Conservation (phyloP, 2,329 filamentous ascomycete species). For the Fusarium marasasianum region DNA sequence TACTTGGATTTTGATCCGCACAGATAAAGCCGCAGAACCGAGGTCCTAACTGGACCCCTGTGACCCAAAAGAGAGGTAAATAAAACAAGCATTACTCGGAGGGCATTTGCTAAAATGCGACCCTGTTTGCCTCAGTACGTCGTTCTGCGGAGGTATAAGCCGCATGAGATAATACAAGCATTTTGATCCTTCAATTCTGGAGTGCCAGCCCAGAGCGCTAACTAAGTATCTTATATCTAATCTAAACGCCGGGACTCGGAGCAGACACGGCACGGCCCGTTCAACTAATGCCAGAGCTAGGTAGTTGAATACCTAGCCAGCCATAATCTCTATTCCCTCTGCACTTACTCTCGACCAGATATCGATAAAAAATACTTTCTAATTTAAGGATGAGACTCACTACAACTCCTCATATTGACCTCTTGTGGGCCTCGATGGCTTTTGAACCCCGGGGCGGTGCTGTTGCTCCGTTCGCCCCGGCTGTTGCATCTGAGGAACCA, state of each 20-base stretch:
- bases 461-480: not conserved
- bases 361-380: too few relatives aligned
- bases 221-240: not conserved
- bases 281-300: not conserved
- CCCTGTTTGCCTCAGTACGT: not conserved
- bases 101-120: not conserved
- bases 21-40: not conserved
- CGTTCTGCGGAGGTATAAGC: not conserved
- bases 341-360: too few relatives aligned
- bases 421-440: not conserved
- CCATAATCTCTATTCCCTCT: not conserved
- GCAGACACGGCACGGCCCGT: not conserved
- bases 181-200: not conserved
- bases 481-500: not conserved
- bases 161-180: not conserved
- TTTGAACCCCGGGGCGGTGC: not conserved
- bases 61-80: not conserved
- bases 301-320: not conserved
- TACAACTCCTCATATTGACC: not conserved
- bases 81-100: not conserved
- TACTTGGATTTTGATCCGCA: not conserved
- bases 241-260: not conserved
- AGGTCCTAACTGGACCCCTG: not conserved
- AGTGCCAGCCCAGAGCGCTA: not conserved
- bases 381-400: not conserved